Evolutionary conservation across 2,329 filamentous ascomycete species (phyloP).

Genomic region (Sporothrix humicola): DNA sequence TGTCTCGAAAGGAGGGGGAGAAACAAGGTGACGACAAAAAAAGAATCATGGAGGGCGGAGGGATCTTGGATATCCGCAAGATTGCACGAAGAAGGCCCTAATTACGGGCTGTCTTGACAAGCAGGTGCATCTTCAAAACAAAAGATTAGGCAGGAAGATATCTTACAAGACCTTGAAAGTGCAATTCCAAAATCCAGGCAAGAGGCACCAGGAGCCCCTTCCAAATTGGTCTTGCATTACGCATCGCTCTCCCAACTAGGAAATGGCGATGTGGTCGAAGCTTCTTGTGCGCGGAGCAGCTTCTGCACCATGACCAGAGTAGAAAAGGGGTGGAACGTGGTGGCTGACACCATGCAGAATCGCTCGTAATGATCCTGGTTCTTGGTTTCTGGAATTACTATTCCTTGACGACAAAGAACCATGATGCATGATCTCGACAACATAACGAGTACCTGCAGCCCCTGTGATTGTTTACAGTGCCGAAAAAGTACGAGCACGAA

Average conservation of each 20-base stretch:
- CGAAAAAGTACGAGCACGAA: background rate
- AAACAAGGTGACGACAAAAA: too few species aligned
- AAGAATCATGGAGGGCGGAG: background rate
- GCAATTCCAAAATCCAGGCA: constrained; percentile 7
- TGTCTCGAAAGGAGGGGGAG: too few species aligned
- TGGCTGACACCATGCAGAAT: constrained; percentile 21
- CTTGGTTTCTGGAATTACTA: background rate
- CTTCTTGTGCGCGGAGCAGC: constrained; percentile 12
- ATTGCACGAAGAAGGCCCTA: background rate
- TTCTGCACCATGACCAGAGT: constrained; percentile 2
- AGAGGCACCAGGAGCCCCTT: background rate
- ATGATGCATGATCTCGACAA: background rate
- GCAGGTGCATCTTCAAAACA: background rate
- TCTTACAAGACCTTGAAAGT: background rate
- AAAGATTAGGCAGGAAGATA: background rate
- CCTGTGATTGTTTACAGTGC: background rate
- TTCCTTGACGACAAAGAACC: background rate
- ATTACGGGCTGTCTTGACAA: background rate
- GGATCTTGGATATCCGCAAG: background rate
- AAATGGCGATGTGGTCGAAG: constrained; percentile 4
- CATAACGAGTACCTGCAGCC: background rate
- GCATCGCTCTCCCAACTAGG: constrained; percentile 21
- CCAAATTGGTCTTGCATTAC: background rate
- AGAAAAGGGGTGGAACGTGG: constrained; percentile 8
- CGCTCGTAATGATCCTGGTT: constrained; percentile 17